Conservation (phyloP, 2,329 filamentous ascomycete genomes). For the Venturia aucupariae region DNA sequence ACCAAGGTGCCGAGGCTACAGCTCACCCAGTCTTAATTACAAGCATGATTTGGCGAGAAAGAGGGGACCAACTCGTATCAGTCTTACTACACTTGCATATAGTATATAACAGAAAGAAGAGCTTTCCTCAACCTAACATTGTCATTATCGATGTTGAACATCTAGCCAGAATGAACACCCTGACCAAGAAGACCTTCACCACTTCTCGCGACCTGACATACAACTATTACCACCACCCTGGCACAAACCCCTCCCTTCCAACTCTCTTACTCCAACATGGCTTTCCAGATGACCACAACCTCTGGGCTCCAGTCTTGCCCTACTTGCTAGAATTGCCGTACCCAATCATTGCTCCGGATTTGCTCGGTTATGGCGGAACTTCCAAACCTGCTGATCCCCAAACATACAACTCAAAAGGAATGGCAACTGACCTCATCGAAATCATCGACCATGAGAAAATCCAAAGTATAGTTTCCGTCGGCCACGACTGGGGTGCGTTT, state of each 20-base stretch:
- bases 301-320: slow-evolving; percentile 36
- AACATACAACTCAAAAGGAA: slow-evolving; percentile 20
- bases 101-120: too few relatives aligned
- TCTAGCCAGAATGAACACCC: slow-evolving; percentile 20
- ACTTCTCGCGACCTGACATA: slow-evolving; percentile 21
- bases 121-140: not conserved
- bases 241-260: slow-evolving; percentile 19
- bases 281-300: slow-evolving; percentile 38
- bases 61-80: too few relatives aligned
- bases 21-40: too few relatives aligned
- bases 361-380: slow-evolving; percentile 31
- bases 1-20: too few relatives aligned
- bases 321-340: slow-evolving; percentile 32
- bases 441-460: slow-evolving; percentile 22
- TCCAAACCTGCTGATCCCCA: slow-evolving; percentile 24
- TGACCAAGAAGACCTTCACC: slow-evolving; percentile 23
- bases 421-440: slow-evolving; percentile 22
- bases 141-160: not conserved
- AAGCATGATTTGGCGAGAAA: too few relatives aligned
- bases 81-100: too few relatives aligned
- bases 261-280: slow-evolving; percentile 37
- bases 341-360: slow-evolving; percentile 30
- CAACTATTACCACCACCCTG: slow-evolving; percentile 21
- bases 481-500: slow-evolving; percentile 13
- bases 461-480: slow-evolving; percentile 17